Evolutionary conservation across 768 basidiomycete genomes (phyloP), one percentile per base, ranked within the genome.

Genomic region (Termitomyces sp.): DNA sequence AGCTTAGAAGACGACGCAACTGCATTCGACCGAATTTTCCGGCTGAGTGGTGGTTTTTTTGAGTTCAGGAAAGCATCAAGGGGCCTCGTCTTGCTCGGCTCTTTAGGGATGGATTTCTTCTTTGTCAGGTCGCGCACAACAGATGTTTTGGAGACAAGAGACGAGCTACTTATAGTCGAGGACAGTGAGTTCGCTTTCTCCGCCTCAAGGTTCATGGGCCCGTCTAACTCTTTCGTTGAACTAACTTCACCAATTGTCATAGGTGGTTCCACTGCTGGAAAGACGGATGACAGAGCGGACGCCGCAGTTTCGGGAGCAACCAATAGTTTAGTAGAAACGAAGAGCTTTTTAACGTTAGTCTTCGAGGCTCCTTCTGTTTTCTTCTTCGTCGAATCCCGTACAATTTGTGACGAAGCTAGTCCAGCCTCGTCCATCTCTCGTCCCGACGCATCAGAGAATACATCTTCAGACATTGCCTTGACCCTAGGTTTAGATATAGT

Each of bases 331-430:
- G 44, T 51, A 17, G 54, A 31, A n/a, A 41, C 15, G 37, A 63
- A 61, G 40, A 55, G 61, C 5, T 41, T 21, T 43, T 55, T 59
- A 9, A 59, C 35, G 33, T 56, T 43, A 17, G 33, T 40, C 33
- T 44, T n/a, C 15, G 33, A 41, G 8, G 55, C 8, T 12, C 37
- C 26, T 10, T 47, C 30, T 5, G 46, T 26, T 33, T 45, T 53
- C 46, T 61, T 67, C 46, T 62, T 65, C 12, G 65, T 66, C 46
- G 64, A 50, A 44, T 66, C 63, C 26, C 62, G 52, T 33, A 28
- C 50, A 3, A 67, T 54, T 11, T 49, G 65, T 11, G 56, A 42
- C 14, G 53, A 31, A 15, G 38, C 23, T 17, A 26, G 35, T 30
- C 35, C 38, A 43, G 33, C 23, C 14, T 48, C 44, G 3, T 48